Evolutionary conservation across 202 grass and related monocot genomes (phyloP).

Genomic region (Musa balbisiana): DNA sequence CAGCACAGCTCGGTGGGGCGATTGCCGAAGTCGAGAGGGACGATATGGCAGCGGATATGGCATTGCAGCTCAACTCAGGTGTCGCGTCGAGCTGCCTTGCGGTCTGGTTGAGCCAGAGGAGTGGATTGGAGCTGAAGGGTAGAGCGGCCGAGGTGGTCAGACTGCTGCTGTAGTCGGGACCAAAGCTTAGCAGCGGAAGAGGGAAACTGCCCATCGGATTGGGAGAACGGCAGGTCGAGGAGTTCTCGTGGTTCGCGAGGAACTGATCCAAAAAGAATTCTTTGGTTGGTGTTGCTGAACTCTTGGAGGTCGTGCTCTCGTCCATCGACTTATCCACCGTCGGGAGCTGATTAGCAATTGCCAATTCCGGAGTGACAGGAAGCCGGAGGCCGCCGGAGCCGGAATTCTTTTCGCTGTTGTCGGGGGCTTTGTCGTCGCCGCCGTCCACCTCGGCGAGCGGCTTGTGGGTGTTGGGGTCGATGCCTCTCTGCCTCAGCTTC

Average conservation of each 20-base stretch:
- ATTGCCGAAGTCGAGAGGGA: slow-evolving; percentile 34
- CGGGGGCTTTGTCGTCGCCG: slow-evolving; percentile 32
- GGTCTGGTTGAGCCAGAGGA: slow-evolving; percentile 50
- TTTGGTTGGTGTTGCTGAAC: slow-evolving; percentile 8
- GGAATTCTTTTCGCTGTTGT: slow-evolving; percentile 47
- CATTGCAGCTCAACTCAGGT: slow-evolving; percentile 46
- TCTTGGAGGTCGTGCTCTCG: slow-evolving; percentile 37
- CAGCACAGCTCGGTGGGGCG: slow-evolving; percentile 30
- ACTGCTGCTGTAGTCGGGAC: slow-evolving; percentile 14
- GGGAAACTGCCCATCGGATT: slow-evolving; percentile 34
- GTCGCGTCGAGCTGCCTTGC: not conserved
- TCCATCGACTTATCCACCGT: slow-evolving; percentile 35
- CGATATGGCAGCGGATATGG: slow-evolving; percentile 38
- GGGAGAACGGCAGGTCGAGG: slow-evolving; percentile 44
- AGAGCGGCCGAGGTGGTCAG: slow-evolving; percentile 5
- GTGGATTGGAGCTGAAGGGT: slow-evolving; percentile 21
- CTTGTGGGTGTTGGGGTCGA: slow-evolving; percentile 63
- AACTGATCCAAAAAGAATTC: slow-evolving; percentile 49
- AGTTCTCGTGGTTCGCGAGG: slow-evolving; percentile 25
- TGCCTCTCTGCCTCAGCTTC: slow-evolving; percentile 66
- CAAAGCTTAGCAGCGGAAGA: slow-evolving; percentile 46
- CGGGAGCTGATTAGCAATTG: not conserved
- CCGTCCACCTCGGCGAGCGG: slow-evolving; percentile 31
- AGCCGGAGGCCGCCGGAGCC: slow-evolving; percentile 36
- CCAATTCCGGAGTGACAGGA: not conserved